Conservation (phyloP, 2,329 filamentous ascomycete genomes). For the Neoascochyta sp. region DNA sequence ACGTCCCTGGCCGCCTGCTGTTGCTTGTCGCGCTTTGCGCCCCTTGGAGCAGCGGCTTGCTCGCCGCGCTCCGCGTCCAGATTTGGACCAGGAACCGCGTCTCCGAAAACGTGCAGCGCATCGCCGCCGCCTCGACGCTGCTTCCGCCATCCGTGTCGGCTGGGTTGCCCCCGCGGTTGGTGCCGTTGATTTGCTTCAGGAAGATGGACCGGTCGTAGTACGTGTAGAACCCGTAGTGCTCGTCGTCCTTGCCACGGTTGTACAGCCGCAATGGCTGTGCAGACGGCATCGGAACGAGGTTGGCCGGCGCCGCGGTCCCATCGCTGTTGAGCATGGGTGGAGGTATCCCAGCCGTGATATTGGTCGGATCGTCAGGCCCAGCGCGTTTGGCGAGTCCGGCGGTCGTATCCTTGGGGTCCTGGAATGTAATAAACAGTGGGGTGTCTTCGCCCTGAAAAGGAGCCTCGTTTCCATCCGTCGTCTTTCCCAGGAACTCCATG, state of each 20-base stretch:
- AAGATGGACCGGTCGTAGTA: conserved; percentile 89
- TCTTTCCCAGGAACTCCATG: conserved; percentile 77
- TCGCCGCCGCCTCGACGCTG: conserved; percentile 43
- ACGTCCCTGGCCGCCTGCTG: conserved; percentile 53
- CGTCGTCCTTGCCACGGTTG: conserved; percentile 72
- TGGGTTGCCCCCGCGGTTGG: conserved; percentile 38
- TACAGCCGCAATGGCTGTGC: conserved; percentile 79
- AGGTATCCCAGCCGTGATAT: conserved; percentile 58
- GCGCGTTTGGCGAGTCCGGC: conserved; percentile 38
- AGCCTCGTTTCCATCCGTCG: conserved; percentile 69
- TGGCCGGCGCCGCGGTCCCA: conserved; percentile 68
- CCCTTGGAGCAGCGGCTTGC: conserved; percentile 33
- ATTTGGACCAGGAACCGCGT: conserved; percentile 61
- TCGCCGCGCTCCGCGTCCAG: conserved; percentile 52
- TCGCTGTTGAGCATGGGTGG: conserved; percentile 60
- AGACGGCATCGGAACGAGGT: conserved; percentile 65
- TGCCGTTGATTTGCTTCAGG: conserved; percentile 59
- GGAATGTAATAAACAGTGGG: conserved; percentile 79
- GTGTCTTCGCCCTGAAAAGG: conserved; percentile 80
- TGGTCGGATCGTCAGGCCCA: conserved; percentile 23
- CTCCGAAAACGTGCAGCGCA: conserved; percentile 57
- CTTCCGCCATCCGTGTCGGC: conserved; percentile 52
- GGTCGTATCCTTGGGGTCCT: conserved; percentile 41
- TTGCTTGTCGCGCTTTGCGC: conserved; percentile 37
- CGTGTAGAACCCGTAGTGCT: conserved; percentile 92